Percentiles rank a stretch among this genome's conserved stretches.
Conservation (phyloP, 164 flowering plant species). For the Berberis vulgaris region DNA sequence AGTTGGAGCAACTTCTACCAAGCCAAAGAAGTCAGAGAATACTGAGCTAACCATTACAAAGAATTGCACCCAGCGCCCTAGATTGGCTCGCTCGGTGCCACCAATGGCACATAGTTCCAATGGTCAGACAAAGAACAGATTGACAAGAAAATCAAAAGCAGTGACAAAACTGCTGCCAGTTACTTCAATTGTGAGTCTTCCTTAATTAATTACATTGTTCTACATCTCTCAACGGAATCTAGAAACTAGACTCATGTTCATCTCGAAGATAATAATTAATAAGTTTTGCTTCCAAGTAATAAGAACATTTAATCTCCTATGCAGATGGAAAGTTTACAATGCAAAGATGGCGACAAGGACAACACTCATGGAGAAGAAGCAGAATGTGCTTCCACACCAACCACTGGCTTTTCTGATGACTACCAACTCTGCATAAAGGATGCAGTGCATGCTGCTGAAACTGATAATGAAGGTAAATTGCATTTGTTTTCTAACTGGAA, state of each 20-base stretch:
- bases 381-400: constrained; percentile 1
- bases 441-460: constrained; percentile 11
- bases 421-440: constrained; percentile 10
- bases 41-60: constrained; percentile 13
- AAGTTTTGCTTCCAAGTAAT: no score
- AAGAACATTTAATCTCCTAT: background rate
- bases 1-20: constrained; percentile 16
- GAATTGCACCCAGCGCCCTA: constrained; percentile 11
- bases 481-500: background rate
- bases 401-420: background rate
- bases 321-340: constrained; percentile 23
- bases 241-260: background rate
- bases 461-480: constrained; percentile 27
- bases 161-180: constrained; percentile 9
- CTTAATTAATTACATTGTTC: background rate
- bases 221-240: background rate
- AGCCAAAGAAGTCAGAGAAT: constrained; percentile 21
- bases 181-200: constrained; percentile 26
- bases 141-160: constrained; percentile 20
- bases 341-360: constrained; percentile 17
- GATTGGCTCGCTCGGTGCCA: constrained; percentile 9
- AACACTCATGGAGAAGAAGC: constrained; percentile 5
- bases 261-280: no score
- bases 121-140: constrained; percentile 16
- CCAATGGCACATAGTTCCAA: constrained; percentile 4